These are phyloP conservation scores for Backusella liffmaniae DNA, from an alignment of 192 early-diverging fungal species.

Conservation along the genomic window DNA sequence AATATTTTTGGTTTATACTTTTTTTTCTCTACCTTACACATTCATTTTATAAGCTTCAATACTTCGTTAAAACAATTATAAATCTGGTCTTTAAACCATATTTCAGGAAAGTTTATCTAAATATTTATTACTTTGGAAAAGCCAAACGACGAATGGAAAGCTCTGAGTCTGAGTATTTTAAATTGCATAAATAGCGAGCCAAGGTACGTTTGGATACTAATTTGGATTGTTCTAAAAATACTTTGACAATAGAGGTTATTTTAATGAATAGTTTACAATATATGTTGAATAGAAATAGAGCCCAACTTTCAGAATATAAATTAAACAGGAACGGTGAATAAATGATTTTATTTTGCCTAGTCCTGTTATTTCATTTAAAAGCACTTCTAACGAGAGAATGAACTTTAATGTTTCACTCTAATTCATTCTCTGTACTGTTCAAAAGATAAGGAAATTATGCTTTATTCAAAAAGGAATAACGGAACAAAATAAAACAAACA, in stretches of 20 bases:
- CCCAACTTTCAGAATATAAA: not conserved
- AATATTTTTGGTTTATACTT: too few relatives aligned
- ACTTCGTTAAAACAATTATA: too few relatives aligned
- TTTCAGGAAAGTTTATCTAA: not conserved
- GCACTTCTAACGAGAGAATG: not conserved
- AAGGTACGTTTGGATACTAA: not conserved
- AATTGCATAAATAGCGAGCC: not conserved
- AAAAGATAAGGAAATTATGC: not conserved
- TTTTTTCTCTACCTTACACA: too few relatives aligned
- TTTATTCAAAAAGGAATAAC: too few relatives aligned
- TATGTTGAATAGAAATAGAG: not conserved
- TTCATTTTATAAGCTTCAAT: too few relatives aligned
- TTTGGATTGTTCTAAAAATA: not conserved
- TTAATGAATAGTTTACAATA: not conserved
- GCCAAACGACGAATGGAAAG: not conserved
- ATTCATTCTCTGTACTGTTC: not conserved
- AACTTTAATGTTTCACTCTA: not conserved
- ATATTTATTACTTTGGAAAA: not conserved
- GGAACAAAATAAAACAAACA: too few relatives aligned
- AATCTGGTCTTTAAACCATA: too few relatives aligned
- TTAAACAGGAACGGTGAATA: not conserved
- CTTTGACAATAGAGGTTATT: not conserved
- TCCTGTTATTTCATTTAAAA: not conserved
- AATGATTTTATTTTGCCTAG: not conserved
- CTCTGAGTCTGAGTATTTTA: not conserved